Conservation (phyloP, 768 basidiomycete genomes). For the Boletus barrowsii region DNA sequence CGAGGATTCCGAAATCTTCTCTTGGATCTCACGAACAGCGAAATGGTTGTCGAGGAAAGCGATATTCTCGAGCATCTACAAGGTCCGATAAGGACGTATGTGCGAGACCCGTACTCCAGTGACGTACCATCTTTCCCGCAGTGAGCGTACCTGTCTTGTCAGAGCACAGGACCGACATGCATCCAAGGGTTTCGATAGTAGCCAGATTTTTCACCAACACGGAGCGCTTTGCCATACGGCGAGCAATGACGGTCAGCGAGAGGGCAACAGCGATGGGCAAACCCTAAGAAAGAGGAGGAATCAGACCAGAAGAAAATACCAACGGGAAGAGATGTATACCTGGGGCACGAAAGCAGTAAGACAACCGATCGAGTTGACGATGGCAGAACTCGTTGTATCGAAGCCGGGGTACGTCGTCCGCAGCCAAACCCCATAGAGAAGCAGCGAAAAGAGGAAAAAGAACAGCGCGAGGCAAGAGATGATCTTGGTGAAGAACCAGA, state of each 20-base stretch:
- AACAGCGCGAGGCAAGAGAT: conserved; percentile 40
- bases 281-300: conserved; percentile 22
- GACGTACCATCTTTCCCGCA: conserved; percentile 41
- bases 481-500: conserved; percentile 50
- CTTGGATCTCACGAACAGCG: conserved; percentile 11
- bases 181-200: conserved; percentile 51
- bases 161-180: conserved; percentile 48
- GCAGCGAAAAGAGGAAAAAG: conserved; percentile 40
- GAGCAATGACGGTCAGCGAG: conserved; percentile 45
- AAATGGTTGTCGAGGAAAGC: conserved; percentile 34
- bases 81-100: background rate
- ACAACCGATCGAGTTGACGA: conserved; percentile 38
- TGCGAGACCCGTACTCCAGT: too few species aligned
- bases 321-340: conserved; percentile 9
- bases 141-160: conserved; percentile 55
- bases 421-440: conserved; percentile 42
- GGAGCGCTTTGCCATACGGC: conserved; percentile 46
- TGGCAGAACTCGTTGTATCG: conserved; percentile 31
- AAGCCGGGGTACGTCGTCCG: conserved; percentile 30
- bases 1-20: conserved; percentile 5
- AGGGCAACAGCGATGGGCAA: conserved; percentile 44
- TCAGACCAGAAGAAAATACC: background rate
- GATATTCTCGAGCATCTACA: conserved; percentile 37
- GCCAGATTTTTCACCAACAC: conserved; percentile 48
- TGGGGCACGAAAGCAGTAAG: conserved; percentile 42